Evolutionary conservation across 805 yeast species (phyloP).

Genomic region (Ogataea methylovora): DNA sequence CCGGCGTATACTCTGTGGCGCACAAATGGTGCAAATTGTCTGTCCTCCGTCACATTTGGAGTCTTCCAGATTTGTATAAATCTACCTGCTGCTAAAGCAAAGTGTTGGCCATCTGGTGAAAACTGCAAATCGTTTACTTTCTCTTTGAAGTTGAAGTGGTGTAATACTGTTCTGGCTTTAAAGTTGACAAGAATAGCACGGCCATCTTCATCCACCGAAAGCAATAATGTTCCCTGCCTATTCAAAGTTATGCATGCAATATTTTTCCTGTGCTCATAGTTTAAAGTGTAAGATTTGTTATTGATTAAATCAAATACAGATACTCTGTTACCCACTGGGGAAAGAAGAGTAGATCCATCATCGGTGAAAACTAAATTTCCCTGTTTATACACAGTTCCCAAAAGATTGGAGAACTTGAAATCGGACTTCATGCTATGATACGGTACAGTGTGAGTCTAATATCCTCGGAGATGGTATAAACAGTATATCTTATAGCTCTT

Average conservation of each 20-base stretch:
- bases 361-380: constrained; percentile 85
- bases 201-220: constrained; percentile 87
- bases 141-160: constrained; percentile 90
- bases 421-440: constrained; percentile 65
- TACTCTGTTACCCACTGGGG: constrained; percentile 94
- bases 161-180: constrained; percentile 73
- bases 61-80: constrained; percentile 92
- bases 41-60: constrained; percentile 70
- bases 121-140: constrained; percentile 67
- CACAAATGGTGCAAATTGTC: constrained; percentile 94
- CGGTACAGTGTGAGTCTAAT: too few relatives aligned
- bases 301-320: constrained; percentile 80
- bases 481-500: neutral
- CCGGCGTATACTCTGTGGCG: constrained; percentile 89
- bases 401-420: constrained; percentile 75
- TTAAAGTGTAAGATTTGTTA: constrained; percentile 81
- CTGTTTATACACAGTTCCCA: constrained; percentile 91
- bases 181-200: constrained; percentile 89
- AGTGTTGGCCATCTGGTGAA: constrained; percentile 80
- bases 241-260: constrained; percentile 75
- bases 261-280: constrained; percentile 87
- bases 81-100: constrained; percentile 80
- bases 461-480: too few relatives aligned
- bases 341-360: constrained; percentile 75
- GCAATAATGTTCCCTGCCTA: constrained; percentile 67